A percentile compares a stretch with the other conserved stretches of the same genome.
These are phyloP conservation scores for Nicotiana knightiana DNA, from an alignment of 257 asterid genomes.

Conservation along the genomic window DNA sequence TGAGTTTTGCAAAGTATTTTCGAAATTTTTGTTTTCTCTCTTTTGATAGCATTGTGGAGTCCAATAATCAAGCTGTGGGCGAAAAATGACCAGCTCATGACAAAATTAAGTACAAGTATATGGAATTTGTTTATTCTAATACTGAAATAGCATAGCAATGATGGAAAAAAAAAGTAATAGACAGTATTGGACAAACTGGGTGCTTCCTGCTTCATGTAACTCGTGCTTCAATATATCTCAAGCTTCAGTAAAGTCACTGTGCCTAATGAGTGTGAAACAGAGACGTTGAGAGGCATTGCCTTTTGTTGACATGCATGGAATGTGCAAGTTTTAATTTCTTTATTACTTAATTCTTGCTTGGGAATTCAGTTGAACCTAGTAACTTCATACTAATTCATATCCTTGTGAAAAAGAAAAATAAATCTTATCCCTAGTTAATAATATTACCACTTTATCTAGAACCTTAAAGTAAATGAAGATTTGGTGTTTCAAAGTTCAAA, in stretches of 20 bases:
- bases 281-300: background rate
- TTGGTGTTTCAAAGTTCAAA: background rate
- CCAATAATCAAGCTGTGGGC: background rate
- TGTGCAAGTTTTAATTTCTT: background rate
- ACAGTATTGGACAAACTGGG: background rate
- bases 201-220: background rate
- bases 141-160: background rate
- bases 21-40: background rate
- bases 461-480: background rate
- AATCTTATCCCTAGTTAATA: background rate
- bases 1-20: constrained; percentile 17
- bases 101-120: background rate
- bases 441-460: background rate
- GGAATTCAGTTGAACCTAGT: constrained; percentile 1
- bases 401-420: no score
- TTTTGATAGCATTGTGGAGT: background rate
- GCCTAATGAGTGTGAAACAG: background rate
- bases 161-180: background rate
- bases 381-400: background rate
- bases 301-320: background rate
- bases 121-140: background rate
- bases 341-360: background rate
- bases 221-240: background rate
- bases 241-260: background rate
- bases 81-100: background rate